Percentiles rank a stretch among this genome's conserved stretches.
Conservation (phyloP, 2,329 filamentous ascomycete genomes). For the Penicillium concentricum region DNA sequence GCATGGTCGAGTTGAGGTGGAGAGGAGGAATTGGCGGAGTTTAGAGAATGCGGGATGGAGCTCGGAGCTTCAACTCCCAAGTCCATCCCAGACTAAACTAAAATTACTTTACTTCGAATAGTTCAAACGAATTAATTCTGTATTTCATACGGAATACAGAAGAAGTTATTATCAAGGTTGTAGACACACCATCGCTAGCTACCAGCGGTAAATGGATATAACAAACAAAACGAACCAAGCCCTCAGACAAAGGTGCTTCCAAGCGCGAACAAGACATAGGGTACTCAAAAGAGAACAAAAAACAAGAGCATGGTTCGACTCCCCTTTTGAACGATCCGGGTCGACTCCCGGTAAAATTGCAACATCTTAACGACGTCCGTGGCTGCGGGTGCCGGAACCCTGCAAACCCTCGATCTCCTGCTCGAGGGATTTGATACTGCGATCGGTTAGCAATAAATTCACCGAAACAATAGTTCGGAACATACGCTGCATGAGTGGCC, state of each 20-base stretch:
- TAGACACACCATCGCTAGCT: slow-evolving; percentile 44
- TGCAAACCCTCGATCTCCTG: slow-evolving; percentile 91
- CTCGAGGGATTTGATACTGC: slow-evolving; percentile 61
- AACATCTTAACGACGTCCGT: slow-evolving; percentile 75
- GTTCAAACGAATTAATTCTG: slow-evolving; percentile 34
- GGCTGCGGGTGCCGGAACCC: slow-evolving; percentile 82
- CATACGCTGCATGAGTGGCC: slow-evolving; percentile 80
- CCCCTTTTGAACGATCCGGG: slow-evolving; percentile 26
- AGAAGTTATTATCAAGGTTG: slow-evolving; percentile 43
- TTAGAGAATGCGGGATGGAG: slow-evolving; percentile 10
- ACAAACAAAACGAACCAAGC: slow-evolving; percentile 34
- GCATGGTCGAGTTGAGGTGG: slow-evolving; percentile 13
- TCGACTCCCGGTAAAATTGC: slow-evolving; percentile 14
- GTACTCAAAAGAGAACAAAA: slow-evolving; percentile 37
- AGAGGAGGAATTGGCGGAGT: slow-evolving; percentile 5
- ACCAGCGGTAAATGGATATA: slow-evolving; percentile 40
- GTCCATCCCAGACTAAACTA: not conserved
- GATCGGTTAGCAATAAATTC: slow-evolving; percentile 26
- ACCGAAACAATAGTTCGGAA: slow-evolving; percentile 11
- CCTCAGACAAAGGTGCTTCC: slow-evolving; percentile 30
- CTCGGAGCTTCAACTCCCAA: slow-evolving; percentile 9
- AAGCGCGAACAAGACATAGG: slow-evolving; percentile 35
- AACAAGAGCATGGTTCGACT: slow-evolving; percentile 30
- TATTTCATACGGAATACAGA: slow-evolving; percentile 43
- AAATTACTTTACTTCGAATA: not conserved